Percentiles rank a stretch among this genome's conserved stretches.
Evolutionary conservation across 2,329 filamentous ascomycete species (phyloP).

Genomic region (Fusarium napiforme): DNA sequence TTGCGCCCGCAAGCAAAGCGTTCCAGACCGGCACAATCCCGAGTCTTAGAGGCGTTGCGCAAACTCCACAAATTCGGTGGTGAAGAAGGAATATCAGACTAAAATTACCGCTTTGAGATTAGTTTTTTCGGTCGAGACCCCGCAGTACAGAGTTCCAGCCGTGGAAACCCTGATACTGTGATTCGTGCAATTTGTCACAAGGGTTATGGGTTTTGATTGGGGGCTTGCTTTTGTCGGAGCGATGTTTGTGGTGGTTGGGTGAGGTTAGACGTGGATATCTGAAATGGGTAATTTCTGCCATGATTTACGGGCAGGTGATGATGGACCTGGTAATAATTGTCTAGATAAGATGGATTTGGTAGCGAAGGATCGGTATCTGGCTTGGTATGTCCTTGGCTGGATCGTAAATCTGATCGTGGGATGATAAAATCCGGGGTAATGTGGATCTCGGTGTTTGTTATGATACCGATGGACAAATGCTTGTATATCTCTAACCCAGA

Average conservation of each 20-base stretch:
- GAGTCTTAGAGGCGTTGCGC: not conserved
- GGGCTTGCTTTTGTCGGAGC: not conserved
- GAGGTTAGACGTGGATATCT: not conserved
- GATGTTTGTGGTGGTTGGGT: not conserved
- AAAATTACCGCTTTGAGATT: not conserved
- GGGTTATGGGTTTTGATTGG: not conserved
- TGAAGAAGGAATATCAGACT: conserved; percentile 2
- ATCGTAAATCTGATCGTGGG: not conserved
- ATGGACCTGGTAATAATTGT: not conserved
- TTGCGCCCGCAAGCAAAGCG: conserved; percentile 9
- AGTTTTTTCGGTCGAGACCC: not conserved
- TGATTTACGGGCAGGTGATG: not conserved
- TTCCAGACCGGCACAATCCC: conserved; percentile 9
- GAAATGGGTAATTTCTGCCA: not conserved
- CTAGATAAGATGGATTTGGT: fast-evolving
- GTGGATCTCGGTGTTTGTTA: not conserved
- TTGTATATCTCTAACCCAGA: not conserved
- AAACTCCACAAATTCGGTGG: not conserved
- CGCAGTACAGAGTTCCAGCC: not conserved
- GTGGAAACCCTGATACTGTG: not conserved
- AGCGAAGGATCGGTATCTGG: not conserved
- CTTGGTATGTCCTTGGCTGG: not conserved
- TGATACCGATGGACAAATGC: not conserved
- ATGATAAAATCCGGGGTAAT: not conserved
- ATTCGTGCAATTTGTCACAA: not conserved